These are phyloP conservation scores for Caryopteris hybrid DNA, from an alignment of 305 asterid genomes.

Conservation along the genomic window DNA sequence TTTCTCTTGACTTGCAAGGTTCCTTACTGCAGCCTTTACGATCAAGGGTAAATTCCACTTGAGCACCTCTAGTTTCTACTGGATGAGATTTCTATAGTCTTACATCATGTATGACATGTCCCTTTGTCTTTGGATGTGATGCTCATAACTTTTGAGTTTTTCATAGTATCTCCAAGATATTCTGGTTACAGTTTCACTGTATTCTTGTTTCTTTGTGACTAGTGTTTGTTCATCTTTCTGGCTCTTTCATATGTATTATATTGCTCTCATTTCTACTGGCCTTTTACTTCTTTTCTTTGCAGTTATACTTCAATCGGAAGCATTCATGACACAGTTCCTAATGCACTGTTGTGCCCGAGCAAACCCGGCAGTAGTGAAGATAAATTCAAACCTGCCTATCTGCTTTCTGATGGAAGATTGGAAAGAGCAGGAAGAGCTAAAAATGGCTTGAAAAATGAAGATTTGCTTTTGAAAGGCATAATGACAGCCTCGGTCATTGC, in stretches of 20 bases:
- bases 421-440: slow-evolving; percentile 93
- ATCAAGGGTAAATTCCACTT: slow-evolving; percentile 64
- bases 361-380: slow-evolving; percentile 38
- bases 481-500: slow-evolving; percentile 69
- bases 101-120: not conserved
- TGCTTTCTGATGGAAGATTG: slow-evolving; percentile 82
- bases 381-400: slow-evolving; percentile 73
- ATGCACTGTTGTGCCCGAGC: slow-evolving; percentile 47
- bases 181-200: not conserved
- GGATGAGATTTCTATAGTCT: not conserved
- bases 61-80: slow-evolving; percentile 1
- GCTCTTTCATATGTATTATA: not conserved
- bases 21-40: slow-evolving; percentile 83
- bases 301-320: slow-evolving; percentile 97
- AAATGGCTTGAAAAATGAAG: slow-evolving; percentile 54
- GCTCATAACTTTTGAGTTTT: not conserved
- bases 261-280: not conserved
- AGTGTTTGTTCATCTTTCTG: not conserved
- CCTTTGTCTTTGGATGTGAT: not conserved
- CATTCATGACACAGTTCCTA: slow-evolving; percentile 83
- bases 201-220: not conserved
- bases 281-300: slow-evolving; percentile 17
- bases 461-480: slow-evolving; percentile 32
- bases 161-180: not conserved
- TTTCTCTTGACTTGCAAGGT: slow-evolving; percentile 90